A percentile compares a stretch with the other conserved stretches of the same genome.
These are phyloP conservation scores for Herpetomonas tarakana DNA, from an alignment of 208 protist genomes.

Conservation along the genomic window DNA sequence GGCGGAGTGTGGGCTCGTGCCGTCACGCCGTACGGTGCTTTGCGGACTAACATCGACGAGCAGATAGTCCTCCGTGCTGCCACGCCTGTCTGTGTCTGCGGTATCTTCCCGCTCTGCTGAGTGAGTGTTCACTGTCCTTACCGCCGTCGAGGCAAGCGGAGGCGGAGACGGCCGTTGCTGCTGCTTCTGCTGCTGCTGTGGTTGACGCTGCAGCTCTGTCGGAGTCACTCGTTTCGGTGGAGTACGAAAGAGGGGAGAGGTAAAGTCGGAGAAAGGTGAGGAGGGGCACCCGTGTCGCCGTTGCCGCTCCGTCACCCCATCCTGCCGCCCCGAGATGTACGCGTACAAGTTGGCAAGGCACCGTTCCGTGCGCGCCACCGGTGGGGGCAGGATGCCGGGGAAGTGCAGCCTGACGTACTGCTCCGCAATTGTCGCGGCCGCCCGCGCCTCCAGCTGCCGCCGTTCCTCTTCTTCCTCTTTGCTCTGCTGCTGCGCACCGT, in stretches of 20 bases:
- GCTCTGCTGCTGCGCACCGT: background rate
- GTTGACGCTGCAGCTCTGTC: too few species aligned
- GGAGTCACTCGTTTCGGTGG: too few species aligned
- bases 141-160: too few species aligned
- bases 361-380: constrained; percentile 9
- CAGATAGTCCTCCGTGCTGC: background rate
- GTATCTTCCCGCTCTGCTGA: background rate
- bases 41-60: background rate
- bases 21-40: background rate
- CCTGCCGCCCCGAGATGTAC: background rate
- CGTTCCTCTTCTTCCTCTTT: background rate
- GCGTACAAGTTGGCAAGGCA: constrained; percentile 2
- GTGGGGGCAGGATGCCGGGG: constrained; percentile 31
- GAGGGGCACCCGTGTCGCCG: background rate
- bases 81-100: background rate
- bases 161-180: too few species aligned
- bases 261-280: background rate
- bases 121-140: too few species aligned
- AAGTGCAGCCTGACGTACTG: constrained; percentile 42
- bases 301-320: background rate
- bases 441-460: background rate
- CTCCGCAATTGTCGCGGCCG: constrained; percentile 6
- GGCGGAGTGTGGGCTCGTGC: too few species aligned
- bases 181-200: too few species aligned
- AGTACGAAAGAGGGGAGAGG: background rate